Evolutionary conservation across 352 stramenopile genomes (phyloP), one percentile per base, ranked within the genome.

Genomic region (Pythium periplocum): DNA sequence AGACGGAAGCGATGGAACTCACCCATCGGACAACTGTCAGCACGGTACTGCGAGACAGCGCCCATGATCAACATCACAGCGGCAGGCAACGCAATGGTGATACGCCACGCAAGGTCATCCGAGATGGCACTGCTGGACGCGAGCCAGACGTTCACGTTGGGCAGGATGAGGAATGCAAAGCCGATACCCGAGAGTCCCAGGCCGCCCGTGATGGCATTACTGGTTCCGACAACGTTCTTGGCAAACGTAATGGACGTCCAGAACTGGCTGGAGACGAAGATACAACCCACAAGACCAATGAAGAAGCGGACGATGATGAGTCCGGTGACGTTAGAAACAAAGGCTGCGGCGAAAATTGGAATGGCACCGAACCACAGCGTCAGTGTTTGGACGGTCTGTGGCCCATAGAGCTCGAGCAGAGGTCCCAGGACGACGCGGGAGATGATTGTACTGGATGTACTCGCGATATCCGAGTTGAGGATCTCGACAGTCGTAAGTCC

Each of bases 191-290:
- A 81, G 54, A 98, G 93, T 8, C 93, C 95, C 66, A 95, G 85
- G 45, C 96, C 96, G 33, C 77, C 96, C 0, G 83, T 86, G 38
- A 98, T 85, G 40, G 91, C 95, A 57, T 98, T 98, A 48, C 87
- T 92, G 4, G 88, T 91, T 59, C 93, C 96, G 3, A 93, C 93
- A 45, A 98, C 82, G 63, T 98, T 90, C 53, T 89, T 93, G 9
- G 85, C 85, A 63, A 98, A 98, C 57, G 97, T 98, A 64, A 91
- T 76, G 48, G 81, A 93, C 0, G 91, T 97, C 95, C 95, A 98
- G 70, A 93, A 98, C 73, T 98, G 93, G 45, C 82, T 95, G 48
- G 89, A 90, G 9, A 98, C 93, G 65, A 98, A 98, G 45, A 96
- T 90, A 36, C 83, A 93, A 59, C 94, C 95, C 11, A 96, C 84